Evolutionary conservation across 73 alveolate genomes (phyloP), one percentile per base, ranked within the genome.

Genomic region (Effrenium voratum): DNA sequence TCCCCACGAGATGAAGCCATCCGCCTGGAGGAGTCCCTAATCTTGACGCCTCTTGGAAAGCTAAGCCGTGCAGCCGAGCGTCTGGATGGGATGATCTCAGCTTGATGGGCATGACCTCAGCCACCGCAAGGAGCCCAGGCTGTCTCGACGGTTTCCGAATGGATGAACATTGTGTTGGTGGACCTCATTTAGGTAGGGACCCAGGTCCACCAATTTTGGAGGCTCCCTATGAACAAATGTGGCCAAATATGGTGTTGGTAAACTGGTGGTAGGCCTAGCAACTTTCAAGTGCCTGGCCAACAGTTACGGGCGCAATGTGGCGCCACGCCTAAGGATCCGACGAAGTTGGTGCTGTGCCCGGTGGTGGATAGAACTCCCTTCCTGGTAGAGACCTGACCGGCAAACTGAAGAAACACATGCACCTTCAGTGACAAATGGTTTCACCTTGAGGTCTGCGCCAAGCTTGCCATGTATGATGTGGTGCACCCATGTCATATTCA

Each of bases 311-410:
- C n/a, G n/a, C n/a, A n/a, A n/a, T n/a, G n/a, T n/a, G n/a, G n/a
- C n/a, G n/a, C n/a, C n/a, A n/a, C n/a, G 16, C 60, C 45, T 22
- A 55, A 52, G 28, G 79, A 43, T 16, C 60, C 50, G 6, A 36
- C 99, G 99, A 99, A 99, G 99, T 99, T 99, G 68, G 99, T 99
- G 34, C 99, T 99, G 99, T 99, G 99, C 43, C 99, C 99, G 12
- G 99, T 99, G 38, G 99, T 99, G 52, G 99, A 99, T 68, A 99
- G 99, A 59, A 99, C 99, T 41, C 99, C 99, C 81, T 99, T 99
- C 98, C 99, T 99, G 45, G 99, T 99, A 28, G 99, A 99, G 83
- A 99, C 95, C 95, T 88, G 55, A 8, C 40, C 38, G 24, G 36
- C 40, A 5, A 63, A 63, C n/a, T n/a, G n/a, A n/a, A n/a, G n/a